A percentile compares a stretch with the other conserved stretches of the same genome.
Conservation (phyloP, 768 basidiomycete genomes). For the Leccinum subtestaceum region DNA sequence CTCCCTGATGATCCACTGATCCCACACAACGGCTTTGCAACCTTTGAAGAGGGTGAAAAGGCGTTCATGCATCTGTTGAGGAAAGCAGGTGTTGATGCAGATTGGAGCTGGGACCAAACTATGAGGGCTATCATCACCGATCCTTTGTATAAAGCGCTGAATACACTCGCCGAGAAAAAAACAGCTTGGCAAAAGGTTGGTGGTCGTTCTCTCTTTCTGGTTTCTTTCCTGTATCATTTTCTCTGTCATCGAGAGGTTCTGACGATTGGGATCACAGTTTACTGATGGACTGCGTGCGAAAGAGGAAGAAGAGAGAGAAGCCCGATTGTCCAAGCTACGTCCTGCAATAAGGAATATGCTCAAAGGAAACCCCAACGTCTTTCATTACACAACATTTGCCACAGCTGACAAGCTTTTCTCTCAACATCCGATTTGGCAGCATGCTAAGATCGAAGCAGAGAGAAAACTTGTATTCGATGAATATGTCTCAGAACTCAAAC, state of each 20-base stretch:
- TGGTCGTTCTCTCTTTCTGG: constrained; percentile 1
- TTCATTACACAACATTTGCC: constrained; percentile 87
- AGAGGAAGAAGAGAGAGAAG: constrained; percentile 83
- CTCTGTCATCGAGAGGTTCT: constrained; percentile 1
- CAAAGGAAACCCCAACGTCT: constrained; percentile 82
- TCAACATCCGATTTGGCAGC: constrained; percentile 89
- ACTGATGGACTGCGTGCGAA: constrained; percentile 72
- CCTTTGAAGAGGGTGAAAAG: constrained; percentile 86
- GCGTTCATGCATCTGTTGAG: constrained; percentile 89
- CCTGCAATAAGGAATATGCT: constrained; percentile 86
- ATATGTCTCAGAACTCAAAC: constrained; percentile 81
- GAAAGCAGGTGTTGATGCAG: constrained; percentile 86
- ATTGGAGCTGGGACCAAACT: constrained; percentile 97
- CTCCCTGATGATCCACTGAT: constrained; percentile 86
- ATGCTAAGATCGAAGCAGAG: constrained; percentile 82
- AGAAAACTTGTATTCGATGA: constrained; percentile 88
- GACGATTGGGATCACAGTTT: constrained; percentile 43
- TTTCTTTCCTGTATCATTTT: background rate
- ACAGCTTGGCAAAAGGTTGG: constrained; percentile 88
- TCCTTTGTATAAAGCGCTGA: constrained; percentile 92
- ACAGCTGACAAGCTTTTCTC: constrained; percentile 86
- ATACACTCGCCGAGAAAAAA: constrained; percentile 93
- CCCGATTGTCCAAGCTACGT: constrained; percentile 78
- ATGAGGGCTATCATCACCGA: constrained; percentile 99
- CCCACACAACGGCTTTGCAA: constrained; percentile 85